Evolutionary conservation across 148 eudicot species (phyloP), one percentile per base, ranked within the genome.

Genomic region (Amaranthus hypochondriacus): DNA sequence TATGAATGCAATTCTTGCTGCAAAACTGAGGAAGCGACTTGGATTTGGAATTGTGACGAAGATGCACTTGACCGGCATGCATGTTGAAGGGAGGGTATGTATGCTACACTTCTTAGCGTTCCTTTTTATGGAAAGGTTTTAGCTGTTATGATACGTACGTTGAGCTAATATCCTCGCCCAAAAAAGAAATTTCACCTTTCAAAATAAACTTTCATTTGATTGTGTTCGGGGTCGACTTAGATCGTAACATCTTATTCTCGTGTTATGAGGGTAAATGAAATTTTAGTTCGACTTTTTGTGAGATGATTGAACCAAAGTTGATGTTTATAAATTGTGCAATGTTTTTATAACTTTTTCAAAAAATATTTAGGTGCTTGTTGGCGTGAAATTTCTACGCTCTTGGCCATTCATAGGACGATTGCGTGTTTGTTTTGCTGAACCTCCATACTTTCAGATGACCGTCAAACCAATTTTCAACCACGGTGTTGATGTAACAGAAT

Each of bases 361-460:
- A 28, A 28, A 28, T 28, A 28, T 28, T 28, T 77, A 95, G 98
- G 97, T 92, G 42, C 82, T 90, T 84, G 78, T 96, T 77, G 99
- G 99, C 62, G 92, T 96, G 73, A 96, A 92, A 81, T 96, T 96
- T 74, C 83, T 89, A 55, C 87, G 84, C 14, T 70, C 81, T 48
- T 96, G 99, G 99, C 99, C 99, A 39, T 96, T 87, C 70, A 83
- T 96, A 64, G 86, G 96, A 18, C 97, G 96, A 65, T 73, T 96
- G 80, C 89, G 96, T 61, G 86, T 96, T 43, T 92, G 96, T 84
- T 96, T 96, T 83, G 92, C 88, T 76, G 91, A 89, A 79, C 97
- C 99, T 62, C 99, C 97, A 51, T 96, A 96, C 80, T 90, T 90
- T 84, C 97, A 96, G 82, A 87, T 96, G 94, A 90, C 84, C 57